Evolutionary conservation across 768 basidiomycete genomes (phyloP).

Genomic region (Gymnopilus junonius): DNA sequence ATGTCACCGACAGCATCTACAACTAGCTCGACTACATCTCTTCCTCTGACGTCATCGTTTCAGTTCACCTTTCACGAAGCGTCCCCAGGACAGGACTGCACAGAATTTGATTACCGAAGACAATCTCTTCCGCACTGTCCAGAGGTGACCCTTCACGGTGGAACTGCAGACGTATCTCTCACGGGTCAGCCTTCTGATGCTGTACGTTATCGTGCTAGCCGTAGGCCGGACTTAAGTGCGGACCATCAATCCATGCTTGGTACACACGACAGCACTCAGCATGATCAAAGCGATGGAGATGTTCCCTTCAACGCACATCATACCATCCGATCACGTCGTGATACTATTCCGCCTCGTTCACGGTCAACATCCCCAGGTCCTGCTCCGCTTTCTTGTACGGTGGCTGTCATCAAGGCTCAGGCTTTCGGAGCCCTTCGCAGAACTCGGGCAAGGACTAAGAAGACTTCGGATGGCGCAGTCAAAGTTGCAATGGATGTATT

Average conservation of each 20-base stretch:
- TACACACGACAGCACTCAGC: constrained; percentile 54
- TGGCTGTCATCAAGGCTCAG: constrained; percentile 91
- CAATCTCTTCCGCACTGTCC: constrained; percentile 54
- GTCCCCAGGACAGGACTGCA: constrained; percentile 53
- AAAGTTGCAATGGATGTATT: constrained; percentile 83
- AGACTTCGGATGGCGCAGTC: constrained; percentile 68
- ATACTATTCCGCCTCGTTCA: constrained; percentile 47
- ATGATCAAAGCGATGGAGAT: constrained; percentile 62
- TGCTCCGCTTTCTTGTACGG: constrained; percentile 69
- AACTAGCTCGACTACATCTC: constrained; percentile 60
- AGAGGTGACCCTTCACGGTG: constrained; percentile 74
- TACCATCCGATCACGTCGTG: constrained; percentile 52
- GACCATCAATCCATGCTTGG: constrained; percentile 51
- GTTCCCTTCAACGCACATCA: constrained; percentile 40
- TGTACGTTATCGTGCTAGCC: constrained; percentile 63
- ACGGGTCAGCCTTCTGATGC: constrained; percentile 54
- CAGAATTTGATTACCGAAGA: constrained; percentile 72
- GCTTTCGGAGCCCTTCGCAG: constrained; percentile 85
- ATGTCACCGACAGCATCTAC: constrained; percentile 70
- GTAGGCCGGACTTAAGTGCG: constrained; percentile 50
- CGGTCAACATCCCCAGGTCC: constrained; percentile 52
- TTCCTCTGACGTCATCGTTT: constrained; percentile 68
- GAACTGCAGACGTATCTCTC: constrained; percentile 72
- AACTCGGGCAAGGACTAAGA: constrained; percentile 76
- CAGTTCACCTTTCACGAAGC: constrained; percentile 68